Base-by-base conservation (phyloP, 768 basidiomycete species). In the Mycena venus region DNA sequence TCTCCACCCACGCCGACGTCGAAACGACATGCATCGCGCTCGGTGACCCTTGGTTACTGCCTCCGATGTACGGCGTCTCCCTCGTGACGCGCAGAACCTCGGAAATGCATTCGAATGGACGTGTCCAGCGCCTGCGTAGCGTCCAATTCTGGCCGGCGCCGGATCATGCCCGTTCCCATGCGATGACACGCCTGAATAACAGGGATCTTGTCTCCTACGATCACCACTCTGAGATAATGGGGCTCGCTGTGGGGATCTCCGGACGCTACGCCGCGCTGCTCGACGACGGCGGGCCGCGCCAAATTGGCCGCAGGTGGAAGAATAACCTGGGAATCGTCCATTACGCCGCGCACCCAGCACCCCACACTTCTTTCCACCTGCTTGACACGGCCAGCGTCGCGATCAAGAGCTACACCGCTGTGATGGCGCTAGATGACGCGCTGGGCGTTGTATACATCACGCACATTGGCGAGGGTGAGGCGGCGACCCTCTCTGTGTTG, bases 371-470 rank as follows among this genome's bases (percentile, higher is more conserved):
- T 17, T 63, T 64, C 40, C 70, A 64, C 21, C 38, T 17, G 17
- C 42, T 75, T 7, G 68, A 70, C 38, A 36, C 69, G 31, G 61
- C 44, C 2, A 17, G 8, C 23, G 47, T 70, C 1, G 31, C 31
- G 3, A 40, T 70, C 10, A 56, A 64, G 10, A 60, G 47, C 17
- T 65, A 66, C 31, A 69, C 68, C 15, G 58, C 47, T 11, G 47
- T 66, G 23, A 9, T 75, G n/a, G 62, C 64, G 19, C 9, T 75
- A 34, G 73, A 75, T 44, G 73, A 70, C 31, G 32, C 53, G 14
- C 63, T 64, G 5, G 73, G 73, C 9, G 73, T 67, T 10, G 53
- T 75, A 1, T 75, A 75, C 47, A n/a, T 59, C 2, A 65, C 58
- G 1, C 73, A 70, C 15, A n/a, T 56, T 8, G 53, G 51, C 25